Percentiles rank a stretch among this genome's conserved stretches.
These are phyloP conservation scores for Paecilomyces fulvus DNA, from an alignment of 2,329 filamentous ascomycete species.

Conservation along the genomic window DNA sequence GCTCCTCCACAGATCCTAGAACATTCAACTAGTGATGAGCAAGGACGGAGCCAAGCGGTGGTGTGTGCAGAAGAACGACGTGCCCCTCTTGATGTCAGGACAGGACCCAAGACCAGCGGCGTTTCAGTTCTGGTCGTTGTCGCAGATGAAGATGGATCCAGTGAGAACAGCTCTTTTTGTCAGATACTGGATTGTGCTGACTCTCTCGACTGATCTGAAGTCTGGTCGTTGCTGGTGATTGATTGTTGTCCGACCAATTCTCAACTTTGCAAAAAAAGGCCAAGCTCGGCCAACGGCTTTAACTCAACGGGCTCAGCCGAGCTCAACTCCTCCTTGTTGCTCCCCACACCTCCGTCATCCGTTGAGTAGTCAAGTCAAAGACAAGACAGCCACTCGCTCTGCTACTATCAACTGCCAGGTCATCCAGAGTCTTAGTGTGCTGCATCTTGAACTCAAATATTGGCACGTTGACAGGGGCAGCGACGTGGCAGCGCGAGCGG, in stretches of 20 bases:
- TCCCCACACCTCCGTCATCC: slow-evolving; percentile 11
- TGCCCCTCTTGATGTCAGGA: neutral
- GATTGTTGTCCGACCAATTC: too few relatives aligned
- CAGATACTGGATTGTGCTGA: neutral
- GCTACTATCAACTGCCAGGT: neutral
- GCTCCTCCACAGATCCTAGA: neutral
- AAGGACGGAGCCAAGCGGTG: neutral
- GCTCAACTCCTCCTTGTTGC: slow-evolving; percentile 2
- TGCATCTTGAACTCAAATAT: neutral
- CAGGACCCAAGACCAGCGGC: neutral
- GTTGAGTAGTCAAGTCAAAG: slow-evolving; percentile 1
- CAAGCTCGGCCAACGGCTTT: neutral
- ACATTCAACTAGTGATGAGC: neutral
- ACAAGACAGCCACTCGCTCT: neutral
- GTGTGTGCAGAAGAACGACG: neutral
- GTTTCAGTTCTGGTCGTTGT: neutral
- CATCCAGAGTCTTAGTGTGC: neutral
- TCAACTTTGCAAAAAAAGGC: neutral
- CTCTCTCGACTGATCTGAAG: neutral
- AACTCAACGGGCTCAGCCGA: neutral
- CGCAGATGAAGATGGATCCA: neutral
- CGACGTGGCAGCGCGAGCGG: slow-evolving; percentile 13
- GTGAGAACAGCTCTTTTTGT: neutral
- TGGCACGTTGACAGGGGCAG: neutral
- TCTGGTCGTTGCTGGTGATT: neutral